Base-by-base conservation (phyloP, 306 rosid species). In the Lotus japonicus region DNA sequence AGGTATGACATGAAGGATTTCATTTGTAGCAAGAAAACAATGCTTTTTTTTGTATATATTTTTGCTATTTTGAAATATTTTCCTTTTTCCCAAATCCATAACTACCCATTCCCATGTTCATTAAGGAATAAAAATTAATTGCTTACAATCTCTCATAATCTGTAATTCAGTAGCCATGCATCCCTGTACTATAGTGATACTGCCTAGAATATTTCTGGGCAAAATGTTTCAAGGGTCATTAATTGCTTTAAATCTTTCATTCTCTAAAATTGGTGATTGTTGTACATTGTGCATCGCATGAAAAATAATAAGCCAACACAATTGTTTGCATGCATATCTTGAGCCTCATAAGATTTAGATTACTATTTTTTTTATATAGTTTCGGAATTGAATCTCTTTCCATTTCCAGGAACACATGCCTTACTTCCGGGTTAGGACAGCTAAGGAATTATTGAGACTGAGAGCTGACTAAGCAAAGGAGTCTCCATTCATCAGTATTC, bases 361-460 rank as follows among this genome's bases (percentile, higher is more conserved):
- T 50, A 51, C 21, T 58, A 44, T 46, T 61, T 56, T 61, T 56
- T 58, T 15, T 46, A 15, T 43, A 41, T 64, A 9, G 13, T 38
- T 50, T 70, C 70, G 4, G 23, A 66, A 65, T 46, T 69, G 67
- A 74, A 49, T 66, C 52, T 58, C 48, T 67, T 56, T 74, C 64
- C 72, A 49, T 76, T 61, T 69, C 75, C 79, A 95, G 99, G 85
- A 66, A 61, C 84, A 95, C 78, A 95, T 91, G 96, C 86, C 99
- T 58, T 90, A 95, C 84, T 90, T 95, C 66, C 89, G 96, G 68
- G 84, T n/a, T 39, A 76, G 99, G 62, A 91, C 95, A 31, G 97
- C 90, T 0, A 95, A 87, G 85, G 99, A 95, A 74, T 74, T 95
- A 56, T 81, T 90, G 71, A 86, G 72, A 79, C 63, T 88, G 83